Evolutionary conservation across 2,329 filamentous ascomycete species (phyloP).

Genomic region (Alternaria alternata): DNA sequence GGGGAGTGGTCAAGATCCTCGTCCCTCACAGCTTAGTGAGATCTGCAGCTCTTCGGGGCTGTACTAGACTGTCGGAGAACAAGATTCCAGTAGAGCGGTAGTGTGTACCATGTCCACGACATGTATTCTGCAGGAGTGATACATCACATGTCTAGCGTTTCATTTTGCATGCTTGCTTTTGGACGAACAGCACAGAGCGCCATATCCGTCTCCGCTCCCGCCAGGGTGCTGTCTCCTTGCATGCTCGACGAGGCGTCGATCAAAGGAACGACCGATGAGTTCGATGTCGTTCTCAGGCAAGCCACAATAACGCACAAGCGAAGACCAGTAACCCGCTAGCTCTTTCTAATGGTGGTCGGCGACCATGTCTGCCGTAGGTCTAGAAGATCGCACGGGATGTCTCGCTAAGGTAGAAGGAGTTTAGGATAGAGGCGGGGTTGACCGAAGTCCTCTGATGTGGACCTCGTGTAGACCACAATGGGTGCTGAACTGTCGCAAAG

Average conservation of each 20-base stretch:
- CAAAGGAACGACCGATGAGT: not conserved
- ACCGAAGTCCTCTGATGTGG: not conserved
- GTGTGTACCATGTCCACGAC: not conserved
- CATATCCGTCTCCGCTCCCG: not conserved
- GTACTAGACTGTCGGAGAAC: not conserved
- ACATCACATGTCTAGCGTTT: not conserved
- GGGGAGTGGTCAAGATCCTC: not conserved
- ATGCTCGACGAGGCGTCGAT: not conserved
- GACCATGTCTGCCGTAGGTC: not conserved
- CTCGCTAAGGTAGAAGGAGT: not conserved
- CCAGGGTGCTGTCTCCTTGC: not conserved
- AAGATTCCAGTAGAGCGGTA: constrained; percentile 6
- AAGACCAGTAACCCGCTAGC: not conserved
- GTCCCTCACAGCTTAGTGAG: not conserved
- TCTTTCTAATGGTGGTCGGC: constrained; percentile 2
- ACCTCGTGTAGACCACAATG: not conserved
- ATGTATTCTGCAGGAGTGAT: not conserved
- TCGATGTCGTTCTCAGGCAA: constrained; percentile 2
- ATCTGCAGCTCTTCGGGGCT: not conserved
- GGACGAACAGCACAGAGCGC: not conserved
- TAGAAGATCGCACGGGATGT: not conserved
- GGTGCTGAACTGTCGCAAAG: not conserved
- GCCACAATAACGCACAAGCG: constrained; percentile 2
- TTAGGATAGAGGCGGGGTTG: constrained; percentile 3
- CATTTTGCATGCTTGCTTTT: not conserved